Conservation (phyloP, 2,329 filamentous ascomycete species). For the Calonectria honghensis region DNA sequence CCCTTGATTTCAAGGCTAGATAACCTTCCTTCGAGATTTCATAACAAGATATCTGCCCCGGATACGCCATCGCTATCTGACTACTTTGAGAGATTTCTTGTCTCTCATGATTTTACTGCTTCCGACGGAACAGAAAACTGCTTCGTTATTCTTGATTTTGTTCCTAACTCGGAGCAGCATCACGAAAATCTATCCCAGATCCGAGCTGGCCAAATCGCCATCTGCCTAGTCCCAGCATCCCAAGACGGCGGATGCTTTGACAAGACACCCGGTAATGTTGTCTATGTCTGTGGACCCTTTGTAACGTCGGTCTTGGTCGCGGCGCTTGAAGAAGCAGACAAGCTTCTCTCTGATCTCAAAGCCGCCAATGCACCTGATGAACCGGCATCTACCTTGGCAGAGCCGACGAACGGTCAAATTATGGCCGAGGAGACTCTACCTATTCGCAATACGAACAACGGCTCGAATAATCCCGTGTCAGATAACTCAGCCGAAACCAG, state of each 20-base stretch:
- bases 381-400: neutral
- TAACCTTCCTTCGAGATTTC: conserved; percentile 36
- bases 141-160: conserved; percentile 45
- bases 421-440: neutral
- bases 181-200: conserved; percentile 23
- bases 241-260: neutral
- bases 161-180: conserved; percentile 28
- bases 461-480: neutral
- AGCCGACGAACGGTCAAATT: neutral
- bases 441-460: neutral
- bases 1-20: neutral
- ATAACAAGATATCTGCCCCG: conserved; percentile 3
- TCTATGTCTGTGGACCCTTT: conserved; percentile 46
- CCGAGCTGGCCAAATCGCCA: conserved; percentile 30
- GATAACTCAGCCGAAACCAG: neutral
- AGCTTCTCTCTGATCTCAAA: neutral
- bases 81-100: conserved; percentile 36
- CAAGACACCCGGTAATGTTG: conserved; percentile 27
- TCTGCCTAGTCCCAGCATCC: conserved; percentile 44
- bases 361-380: rapidly evolving
- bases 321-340: conserved; percentile 44
- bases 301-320: conserved; percentile 28
- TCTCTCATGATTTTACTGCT: conserved; percentile 21
- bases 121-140: conserved; percentile 30
- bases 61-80: conserved; percentile 1